A percentile compares a stretch with the other conserved stretches of the same genome.
These are phyloP conservation scores for Sugiyamaella floridensis DNA, from an alignment of 805 yeast genomes.

Conservation along the genomic window DNA sequence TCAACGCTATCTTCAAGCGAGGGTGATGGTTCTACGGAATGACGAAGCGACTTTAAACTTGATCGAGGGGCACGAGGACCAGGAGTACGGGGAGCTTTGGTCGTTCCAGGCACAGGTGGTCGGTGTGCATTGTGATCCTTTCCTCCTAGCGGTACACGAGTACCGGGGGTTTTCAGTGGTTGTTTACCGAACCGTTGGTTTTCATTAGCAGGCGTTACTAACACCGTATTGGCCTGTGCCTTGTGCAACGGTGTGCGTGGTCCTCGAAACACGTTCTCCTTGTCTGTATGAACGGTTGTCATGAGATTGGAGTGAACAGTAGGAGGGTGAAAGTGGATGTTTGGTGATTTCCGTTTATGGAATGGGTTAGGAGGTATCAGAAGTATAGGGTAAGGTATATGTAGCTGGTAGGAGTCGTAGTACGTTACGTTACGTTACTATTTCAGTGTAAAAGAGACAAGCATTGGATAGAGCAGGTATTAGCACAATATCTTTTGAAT, in stretches of 20 bases:
- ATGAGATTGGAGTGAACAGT: background rate
- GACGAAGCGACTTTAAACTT: background rate
- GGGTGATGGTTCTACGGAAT: background rate
- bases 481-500: too few species aligned
- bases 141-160: constrained; percentile 22
- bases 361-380: background rate
- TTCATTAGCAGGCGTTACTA: background rate
- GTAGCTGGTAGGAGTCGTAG: too few species aligned
- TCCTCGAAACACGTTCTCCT: constrained; percentile 17
- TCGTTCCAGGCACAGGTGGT: background rate
- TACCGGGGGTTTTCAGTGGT: constrained; percentile 10
- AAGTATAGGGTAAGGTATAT: too few species aligned
- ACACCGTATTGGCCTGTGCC: background rate
- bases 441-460: too few species aligned
- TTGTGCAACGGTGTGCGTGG: constrained; percentile 13
- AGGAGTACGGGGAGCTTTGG: background rate
- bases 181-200: background rate
- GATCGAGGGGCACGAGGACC: too few species aligned
- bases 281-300: constrained; percentile 13
- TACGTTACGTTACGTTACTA: too few species aligned
- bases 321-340: background rate
- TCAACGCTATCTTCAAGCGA: background rate
- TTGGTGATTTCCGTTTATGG: constrained; percentile 1
- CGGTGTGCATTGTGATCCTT: constrained; percentile 17
- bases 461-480: too few species aligned